Evolutionary conservation across 257 asterid genomes (phyloP), one percentile per base, ranked within the genome.

Genomic region (Solanum chiquidenum): DNA sequence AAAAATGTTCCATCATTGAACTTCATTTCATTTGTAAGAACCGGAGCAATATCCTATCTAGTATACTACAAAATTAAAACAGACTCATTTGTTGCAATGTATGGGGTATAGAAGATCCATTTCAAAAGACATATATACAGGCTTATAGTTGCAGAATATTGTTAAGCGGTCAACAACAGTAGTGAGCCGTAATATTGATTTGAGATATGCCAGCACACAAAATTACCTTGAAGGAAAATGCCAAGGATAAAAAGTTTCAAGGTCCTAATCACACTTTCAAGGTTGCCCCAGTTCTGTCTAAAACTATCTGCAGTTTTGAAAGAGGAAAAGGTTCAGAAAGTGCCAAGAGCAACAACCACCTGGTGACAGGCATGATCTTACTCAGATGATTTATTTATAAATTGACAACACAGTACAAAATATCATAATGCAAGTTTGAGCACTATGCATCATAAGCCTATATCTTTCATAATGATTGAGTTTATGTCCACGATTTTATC

Each of bases 171-270:
- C 11, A 2, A 80, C 27, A 8, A 18, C 18, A 80, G 85, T 49
- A 29, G 40, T 29, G 68, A 80, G 14, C 13, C 9, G 2, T 46
- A 29, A 80, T 46, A 80, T 80, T 49, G 44, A 18, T 49, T 44
- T 46, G 66, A 80, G 9, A 8, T 27, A 44, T 46, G 37, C 27
- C 37, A 84, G 12, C 33, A 18, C 31, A 12, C 9, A 71, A 58
- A 40, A 86, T 87, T 93, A 95, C 99, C 97, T 91, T 96, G 99
- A 91, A 95, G 96, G 89, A 93, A 90, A 88, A 96, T 86, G 49
- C 99, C 99, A 76, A 95, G 89, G 83, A 95, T 87, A 91, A 96
- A 92, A 37, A 96, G 93, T 89, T 96, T 91, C 90, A 91, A 68
- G 69, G 95, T 93, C 92, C 94, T 92, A 73, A 89, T 87, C 85